A percentile compares a stretch with the other conserved stretches of the same genome.
These are phyloP conservation scores for Trichosporon faecale DNA, from an alignment of 1,284 basidiomycete species.

Conservation along the genomic window DNA sequence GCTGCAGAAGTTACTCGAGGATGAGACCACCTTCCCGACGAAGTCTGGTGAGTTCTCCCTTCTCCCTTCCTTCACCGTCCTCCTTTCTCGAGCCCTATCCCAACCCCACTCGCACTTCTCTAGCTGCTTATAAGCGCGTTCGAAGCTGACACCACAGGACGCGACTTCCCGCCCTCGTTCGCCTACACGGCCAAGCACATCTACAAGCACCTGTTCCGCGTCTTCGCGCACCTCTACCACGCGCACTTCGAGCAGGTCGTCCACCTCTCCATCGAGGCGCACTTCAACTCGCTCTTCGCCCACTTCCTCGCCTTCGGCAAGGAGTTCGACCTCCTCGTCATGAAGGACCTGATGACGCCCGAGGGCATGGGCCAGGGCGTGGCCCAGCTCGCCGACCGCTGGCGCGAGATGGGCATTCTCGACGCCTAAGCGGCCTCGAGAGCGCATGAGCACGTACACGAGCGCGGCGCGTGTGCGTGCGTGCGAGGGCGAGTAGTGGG, in stretches of 20 bases:
- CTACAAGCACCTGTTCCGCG: conserved; percentile 92
- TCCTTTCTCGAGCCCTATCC: neutral
- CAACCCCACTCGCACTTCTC: neutral
- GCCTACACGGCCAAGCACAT: conserved; percentile 92
- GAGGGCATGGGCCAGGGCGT: conserved; percentile 55
- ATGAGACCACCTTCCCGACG: conserved; percentile 90
- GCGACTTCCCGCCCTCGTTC: conserved; percentile 85
- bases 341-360: conserved; percentile 64
- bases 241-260: conserved; percentile 87
- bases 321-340: conserved; percentile 82
- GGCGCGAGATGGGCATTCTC: conserved; percentile 76
- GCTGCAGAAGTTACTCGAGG: conserved; percentile 90
- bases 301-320: conserved; percentile 87
- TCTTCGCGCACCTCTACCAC: conserved; percentile 97
- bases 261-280: conserved; percentile 90
- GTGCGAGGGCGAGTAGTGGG: neutral
- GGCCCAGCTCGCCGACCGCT: conserved; percentile 83
- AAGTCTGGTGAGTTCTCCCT: conserved; percentile 72
- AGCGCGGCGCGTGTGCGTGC: neutral
- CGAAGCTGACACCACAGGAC: conserved; percentile 57
- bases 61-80: neutral
- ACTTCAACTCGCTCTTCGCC: conserved; percentile 97
- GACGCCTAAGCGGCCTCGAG: conserved; percentile 54
- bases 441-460: neutral
- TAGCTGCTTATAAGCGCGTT: too few species aligned